These are phyloP conservation scores for Kodamaea fungicola DNA, from an alignment of 1,139 yeast species.

Conservation along the genomic window DNA sequence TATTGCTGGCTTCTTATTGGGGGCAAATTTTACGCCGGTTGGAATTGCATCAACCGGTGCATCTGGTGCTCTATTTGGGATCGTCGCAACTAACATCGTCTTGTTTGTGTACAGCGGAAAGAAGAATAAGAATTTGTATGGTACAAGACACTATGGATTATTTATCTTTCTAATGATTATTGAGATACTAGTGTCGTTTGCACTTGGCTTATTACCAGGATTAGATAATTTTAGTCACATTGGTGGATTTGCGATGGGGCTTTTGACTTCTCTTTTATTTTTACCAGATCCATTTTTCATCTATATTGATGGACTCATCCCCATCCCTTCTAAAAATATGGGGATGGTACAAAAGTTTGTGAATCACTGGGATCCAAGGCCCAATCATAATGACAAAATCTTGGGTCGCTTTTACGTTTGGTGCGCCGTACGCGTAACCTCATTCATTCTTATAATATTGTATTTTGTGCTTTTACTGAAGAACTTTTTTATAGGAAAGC, in stretches of 20 bases:
- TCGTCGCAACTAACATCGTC: conserved; percentile 60
- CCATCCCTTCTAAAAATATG: conserved; percentile 29
- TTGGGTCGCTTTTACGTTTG: conserved; percentile 41
- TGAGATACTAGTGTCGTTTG: conserved; percentile 61
- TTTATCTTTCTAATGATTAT: conserved; percentile 47
- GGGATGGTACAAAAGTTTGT: conserved; percentile 36
- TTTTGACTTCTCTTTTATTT: conserved; percentile 49
- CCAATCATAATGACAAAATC: conserved; percentile 34
- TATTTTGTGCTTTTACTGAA: conserved; percentile 49
- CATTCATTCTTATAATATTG: conserved; percentile 46
- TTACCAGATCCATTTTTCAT: conserved; percentile 58
- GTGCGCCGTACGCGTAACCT: conserved; percentile 45
- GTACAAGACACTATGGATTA: conserved; percentile 40
- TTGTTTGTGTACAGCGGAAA: conserved; percentile 56
- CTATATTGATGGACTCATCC: conserved; percentile 39
- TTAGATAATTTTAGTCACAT: conserved; percentile 74
- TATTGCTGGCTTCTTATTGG: conserved; percentile 64
- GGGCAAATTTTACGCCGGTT: conserved; percentile 68
- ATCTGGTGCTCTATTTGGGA: conserved; percentile 71
- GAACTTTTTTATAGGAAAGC: conserved; percentile 43
- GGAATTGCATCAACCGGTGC: conserved; percentile 75
- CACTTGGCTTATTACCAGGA: conserved; percentile 69
- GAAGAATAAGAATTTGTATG: conserved; percentile 43
- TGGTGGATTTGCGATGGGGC: conserved; percentile 71
- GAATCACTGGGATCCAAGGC: conserved; percentile 43